These are phyloP conservation scores for Colletotrichum sp. DNA, from an alignment of 2,329 filamentous ascomycete species.

Conservation along the genomic window DNA sequence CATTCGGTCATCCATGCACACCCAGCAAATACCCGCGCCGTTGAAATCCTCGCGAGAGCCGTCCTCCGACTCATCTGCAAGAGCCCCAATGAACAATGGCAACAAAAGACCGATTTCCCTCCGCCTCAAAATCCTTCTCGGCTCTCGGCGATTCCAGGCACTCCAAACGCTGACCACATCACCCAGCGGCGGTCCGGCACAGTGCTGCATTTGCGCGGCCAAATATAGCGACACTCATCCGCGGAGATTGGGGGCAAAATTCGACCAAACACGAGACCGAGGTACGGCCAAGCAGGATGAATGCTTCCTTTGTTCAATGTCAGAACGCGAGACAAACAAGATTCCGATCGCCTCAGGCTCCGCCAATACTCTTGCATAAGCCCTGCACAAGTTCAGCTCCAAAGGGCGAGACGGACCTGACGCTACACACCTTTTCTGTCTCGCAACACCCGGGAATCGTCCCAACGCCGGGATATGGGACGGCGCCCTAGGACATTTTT, in stretches of 20 bases:
- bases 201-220: neutral
- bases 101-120: neutral
- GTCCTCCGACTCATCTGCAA: neutral
- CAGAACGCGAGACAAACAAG: constrained; percentile 3
- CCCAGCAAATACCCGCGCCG: neutral
- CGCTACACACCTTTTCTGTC: neutral
- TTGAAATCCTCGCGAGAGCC: neutral
- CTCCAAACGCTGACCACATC: neutral
- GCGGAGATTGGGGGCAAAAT: neutral
- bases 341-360: neutral
- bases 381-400: neutral
- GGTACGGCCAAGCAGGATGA: neutral
- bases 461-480: neutral
- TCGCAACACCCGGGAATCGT: neutral
- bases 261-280: neutral
- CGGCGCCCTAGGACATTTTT: neutral
- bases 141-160: neutral
- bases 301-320: neutral
- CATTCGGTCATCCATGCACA: neutral
- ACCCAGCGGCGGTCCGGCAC: neutral
- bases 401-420: neutral
- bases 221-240: neutral
- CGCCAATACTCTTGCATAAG: neutral
- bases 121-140: neutral
- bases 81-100: neutral